Evolutionary conservation across 2,329 filamentous ascomycete species (phyloP), one percentile per base, ranked within the genome.

Genomic region (Ophiocordyceps polyrhachis-furcata): DNA sequence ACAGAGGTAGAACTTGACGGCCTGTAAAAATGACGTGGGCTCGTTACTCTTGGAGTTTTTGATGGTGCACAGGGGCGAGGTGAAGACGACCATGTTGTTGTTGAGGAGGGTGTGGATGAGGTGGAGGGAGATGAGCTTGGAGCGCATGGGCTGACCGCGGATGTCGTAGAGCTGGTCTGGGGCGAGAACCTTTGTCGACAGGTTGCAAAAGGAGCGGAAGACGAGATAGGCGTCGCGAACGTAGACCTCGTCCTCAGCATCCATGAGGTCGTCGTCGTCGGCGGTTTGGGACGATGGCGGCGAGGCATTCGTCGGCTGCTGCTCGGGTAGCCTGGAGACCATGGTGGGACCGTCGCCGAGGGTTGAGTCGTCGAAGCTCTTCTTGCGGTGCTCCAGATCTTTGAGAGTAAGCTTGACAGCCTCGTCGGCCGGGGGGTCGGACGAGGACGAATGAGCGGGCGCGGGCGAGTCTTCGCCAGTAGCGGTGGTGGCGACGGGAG

Each of bases 181-280:
- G 9, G 84, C 78, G 23, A 98, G 69, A 38, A 87, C 69, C 60
- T 98, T 98, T 49, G 89, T 95, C 47, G 89, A 95, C 41, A 98
- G 69, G 62, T 95, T 94, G 70, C 93, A 98, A 66, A 98, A 91
- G 3, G 91, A 94, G 29, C 91, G 77, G 66, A 98, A 96, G 41
- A 98, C 87, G 20, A 98, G 74, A 61, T 96, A 98, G 11, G 91
- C 88, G 64, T 98, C 91, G 53, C 91, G 84, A 54, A 96, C 87
- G 58, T 93, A 96, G 19, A 96, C 85, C 58, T 98, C 91, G 56
- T 98, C 91, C 58, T 94, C 87, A 25, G 72, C 71, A 45, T 81
- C 79, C 19, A 78, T 63, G 19, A 68, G 65, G 45, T 85, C 78
- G 21, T 72, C 58, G 20, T 70, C 65, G 45, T 82, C 77, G 28